phyloP scores from a whole-genome alignment of 1,284 basidiomycete genomes.

The Ganoderma multipileum region DNA sequence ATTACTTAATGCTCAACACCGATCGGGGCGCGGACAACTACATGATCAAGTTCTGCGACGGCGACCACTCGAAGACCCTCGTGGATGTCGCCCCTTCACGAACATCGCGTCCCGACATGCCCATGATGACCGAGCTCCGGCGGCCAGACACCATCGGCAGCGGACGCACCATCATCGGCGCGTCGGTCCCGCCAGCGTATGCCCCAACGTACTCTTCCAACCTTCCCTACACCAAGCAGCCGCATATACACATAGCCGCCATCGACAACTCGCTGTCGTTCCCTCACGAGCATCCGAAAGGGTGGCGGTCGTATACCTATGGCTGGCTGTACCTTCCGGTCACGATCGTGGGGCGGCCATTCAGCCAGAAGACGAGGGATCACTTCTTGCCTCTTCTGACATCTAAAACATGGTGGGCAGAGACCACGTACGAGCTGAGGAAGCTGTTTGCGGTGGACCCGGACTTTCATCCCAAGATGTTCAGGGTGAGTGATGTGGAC shows the following conservation, averaged over 20 bases:
- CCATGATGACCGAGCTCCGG: constrained; percentile 72
- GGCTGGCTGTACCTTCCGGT: constrained; percentile 93
- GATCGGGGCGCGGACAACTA: constrained; percentile 87
- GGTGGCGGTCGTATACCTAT: constrained; percentile 91
- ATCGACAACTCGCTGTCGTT: constrained; percentile 95
- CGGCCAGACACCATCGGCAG: constrained; percentile 43
- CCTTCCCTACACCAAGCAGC: constrained; percentile 43
- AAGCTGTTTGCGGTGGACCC: constrained; percentile 83
- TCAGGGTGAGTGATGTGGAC: constrained; percentile 54
- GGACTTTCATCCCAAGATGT: constrained; percentile 89
- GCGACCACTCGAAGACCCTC: constrained; percentile 72
- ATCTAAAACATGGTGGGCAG: constrained; percentile 89
- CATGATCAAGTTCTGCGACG: constrained; percentile 89
- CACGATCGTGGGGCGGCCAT: constrained; percentile 84
- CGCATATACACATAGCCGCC: constrained; percentile 82
- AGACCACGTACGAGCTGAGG: constrained; percentile 80
- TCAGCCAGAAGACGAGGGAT: constrained; percentile 81
- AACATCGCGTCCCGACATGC: constrained; percentile 67
- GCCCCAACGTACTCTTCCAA: constrained; percentile 31
- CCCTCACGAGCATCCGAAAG: constrained; percentile 87
- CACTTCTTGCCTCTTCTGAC: constrained; percentile 86
- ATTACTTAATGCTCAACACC: constrained; percentile 91
- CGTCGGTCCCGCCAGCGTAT: constrained; percentile 40
- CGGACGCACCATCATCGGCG: constrained; percentile 26
- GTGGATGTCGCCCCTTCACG: constrained; percentile 81